Base-by-base conservation (phyloP, 1,284 basidiomycete genomes). In the Pseudozyma hubeiensis region DNA sequence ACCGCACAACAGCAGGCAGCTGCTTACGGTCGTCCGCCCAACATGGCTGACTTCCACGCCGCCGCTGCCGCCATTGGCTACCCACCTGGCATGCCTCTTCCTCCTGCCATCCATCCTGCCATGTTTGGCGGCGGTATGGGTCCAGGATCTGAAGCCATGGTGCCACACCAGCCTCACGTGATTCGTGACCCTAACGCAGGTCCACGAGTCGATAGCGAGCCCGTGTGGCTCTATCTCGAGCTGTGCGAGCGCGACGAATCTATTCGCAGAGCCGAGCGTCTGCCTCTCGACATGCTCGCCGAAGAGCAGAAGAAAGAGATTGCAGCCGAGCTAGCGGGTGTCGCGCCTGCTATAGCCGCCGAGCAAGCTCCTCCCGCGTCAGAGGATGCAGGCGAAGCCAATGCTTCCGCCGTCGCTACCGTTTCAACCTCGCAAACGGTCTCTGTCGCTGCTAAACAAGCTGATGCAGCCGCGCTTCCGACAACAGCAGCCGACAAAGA, bases 221-320 rank as follows among this genome's bases (percentile, higher is more conserved):
- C 78, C 0, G 82, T 84, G 2, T 83, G 82, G 81, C 67, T 80
- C 48, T 80, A 80, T 33, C 58, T 84, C 16, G 81, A 83, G 55
- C 70, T 74, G 16, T 79, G 79, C 49, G 81, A 81, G 55, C 65
- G 72, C 35, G 68, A 77, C 44, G 78, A 80, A 45, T 74, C 73
- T 17, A 46, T 69, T 16, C 46, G 60, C 14, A 43, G 77, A 14
- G 53, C 65, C 11, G 66, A 65, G 53, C 47, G 63, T 14, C 51
- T 62, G 45, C 60, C 64, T 16, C 41, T 74, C 7, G 64, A 63
- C 45, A 50, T 68, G 31, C 43, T 59, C 5, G 51, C 50, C 7
- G 60, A 63, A 5, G 63, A 71, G 47, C 59, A 64, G 31, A 67
- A 64, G 55, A 43, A 58, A 14, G 53, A 59, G 33, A 40, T 63